phyloP scores from a whole-genome alignment of 257 asterid genomes.

The Petunia secreta region DNA sequence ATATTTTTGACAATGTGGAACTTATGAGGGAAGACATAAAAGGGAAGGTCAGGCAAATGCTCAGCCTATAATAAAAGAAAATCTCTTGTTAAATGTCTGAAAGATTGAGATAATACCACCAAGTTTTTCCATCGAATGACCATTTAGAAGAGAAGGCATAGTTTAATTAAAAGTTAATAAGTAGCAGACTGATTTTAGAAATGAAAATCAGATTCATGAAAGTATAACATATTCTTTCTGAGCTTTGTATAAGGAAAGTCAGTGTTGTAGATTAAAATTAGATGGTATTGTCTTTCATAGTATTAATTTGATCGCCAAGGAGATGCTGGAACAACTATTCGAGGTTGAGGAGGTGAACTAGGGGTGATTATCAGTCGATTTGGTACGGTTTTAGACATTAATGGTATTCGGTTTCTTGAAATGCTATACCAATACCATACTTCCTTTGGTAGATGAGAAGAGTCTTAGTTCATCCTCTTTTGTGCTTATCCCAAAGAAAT shows the following conservation, averaged over 20 bases:
- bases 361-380: too few relatives aligned
- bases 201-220: neutral
- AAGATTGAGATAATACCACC: conserved; percentile 2
- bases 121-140: neutral
- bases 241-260: neutral
- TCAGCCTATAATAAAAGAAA: neutral
- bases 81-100: neutral
- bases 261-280: neutral
- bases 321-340: neutral
- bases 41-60: neutral
- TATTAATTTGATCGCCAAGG: neutral
- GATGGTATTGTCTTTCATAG: neutral
- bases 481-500: too few relatives aligned
- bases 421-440: too few relatives aligned
- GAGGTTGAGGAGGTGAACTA: neutral
- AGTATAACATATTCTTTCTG: neutral
- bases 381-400: too few relatives aligned
- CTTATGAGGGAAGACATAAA: neutral
- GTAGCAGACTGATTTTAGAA: neutral
- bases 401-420: too few relatives aligned
- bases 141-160: neutral
- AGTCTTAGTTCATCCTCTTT: too few relatives aligned
- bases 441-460: too few relatives aligned
- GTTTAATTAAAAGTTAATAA: neutral
- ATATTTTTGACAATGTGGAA: conserved; percentile 7